phyloP scores from a whole-genome alignment of 164 flowering plant genomes.

The Taxillus chinensis region DNA sequence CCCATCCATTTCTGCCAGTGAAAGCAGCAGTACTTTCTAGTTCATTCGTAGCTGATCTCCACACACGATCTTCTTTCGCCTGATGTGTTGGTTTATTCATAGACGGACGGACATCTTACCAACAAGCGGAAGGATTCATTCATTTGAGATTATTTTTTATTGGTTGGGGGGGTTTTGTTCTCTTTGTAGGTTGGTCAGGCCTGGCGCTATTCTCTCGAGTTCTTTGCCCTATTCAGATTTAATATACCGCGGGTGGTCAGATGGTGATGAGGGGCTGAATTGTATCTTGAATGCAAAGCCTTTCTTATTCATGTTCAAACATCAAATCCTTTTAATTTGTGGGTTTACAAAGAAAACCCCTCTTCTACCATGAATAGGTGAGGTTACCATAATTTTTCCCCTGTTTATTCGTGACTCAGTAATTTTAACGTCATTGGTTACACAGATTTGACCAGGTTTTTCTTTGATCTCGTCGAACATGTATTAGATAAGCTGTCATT shows the following conservation, averaged over 20 bases:
- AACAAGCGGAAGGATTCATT: conserved; percentile 12
- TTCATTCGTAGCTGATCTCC: conserved; percentile 11
- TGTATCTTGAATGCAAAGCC: not conserved
- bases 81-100: conserved; percentile 38
- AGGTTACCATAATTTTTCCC: not conserved
- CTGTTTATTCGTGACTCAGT: too few species aligned
- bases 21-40: conserved; percentile 67
- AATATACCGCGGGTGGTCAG: not conserved
- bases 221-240: not conserved
- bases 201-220: not conserved
- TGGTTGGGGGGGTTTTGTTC: conserved; percentile 4
- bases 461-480: too few species aligned
- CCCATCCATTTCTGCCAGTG: conserved; percentile 69
- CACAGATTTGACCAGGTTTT: too few species aligned
- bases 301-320: conserved; percentile 1
- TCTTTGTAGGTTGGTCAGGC: not conserved
- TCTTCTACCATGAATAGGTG: not conserved
- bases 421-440: too few species aligned
- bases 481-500: too few species aligned
- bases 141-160: conserved; percentile 7
- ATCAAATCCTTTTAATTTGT: not conserved
- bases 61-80: conserved; percentile 1
- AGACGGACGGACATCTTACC: conserved; percentile 45
- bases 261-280: not conserved
- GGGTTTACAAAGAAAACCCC: not conserved